Percentiles rank a stretch among this genome's conserved stretches.
phyloP scores from a whole-genome alignment of 2,329 filamentous ascomycete species.

The Tricladium varicosporioides region DNA sequence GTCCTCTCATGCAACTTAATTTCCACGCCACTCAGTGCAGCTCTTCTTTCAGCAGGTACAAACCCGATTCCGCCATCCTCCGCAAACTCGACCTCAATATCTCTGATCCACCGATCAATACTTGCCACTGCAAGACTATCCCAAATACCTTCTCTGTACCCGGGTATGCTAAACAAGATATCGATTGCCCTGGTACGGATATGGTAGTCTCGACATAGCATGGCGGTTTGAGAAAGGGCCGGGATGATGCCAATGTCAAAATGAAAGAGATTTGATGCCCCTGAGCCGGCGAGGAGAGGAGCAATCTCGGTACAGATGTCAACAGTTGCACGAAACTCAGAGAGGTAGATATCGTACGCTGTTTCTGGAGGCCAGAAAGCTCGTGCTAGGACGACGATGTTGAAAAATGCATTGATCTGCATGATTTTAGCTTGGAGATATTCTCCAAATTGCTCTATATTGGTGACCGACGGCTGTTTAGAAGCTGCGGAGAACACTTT shows the following conservation, averaged over 20 bases:
- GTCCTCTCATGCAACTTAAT: conserved; percentile 28
- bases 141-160: conserved; percentile 18
- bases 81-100: conserved; percentile 11
- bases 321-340: conserved; percentile 9
- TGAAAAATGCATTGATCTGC: conserved; percentile 9
- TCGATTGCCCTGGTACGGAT: conserved; percentile 11
- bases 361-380: conserved; percentile 8
- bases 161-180: conserved; percentile 4
- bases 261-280: background rate
- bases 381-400: conserved; percentile 1
- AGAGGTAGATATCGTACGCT: conserved; percentile 11
- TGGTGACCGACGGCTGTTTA: no score
- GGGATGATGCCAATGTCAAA: conserved; percentile 18
- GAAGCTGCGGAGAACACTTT: background rate
- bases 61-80: conserved; percentile 8
- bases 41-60: background rate
- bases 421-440: conserved; percentile 8
- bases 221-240: conserved; percentile 10
- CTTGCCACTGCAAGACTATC: conserved; percentile 6
- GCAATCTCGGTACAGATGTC: conserved; percentile 3
- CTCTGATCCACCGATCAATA: conserved; percentile 6
- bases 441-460: background rate
- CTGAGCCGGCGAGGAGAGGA: conserved; percentile 1
- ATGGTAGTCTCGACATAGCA: conserved; percentile 9
- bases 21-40: background rate